These are phyloP conservation scores for Garcia nutans DNA, from an alignment of 345 rosid genomes.

Conservation along the genomic window DNA sequence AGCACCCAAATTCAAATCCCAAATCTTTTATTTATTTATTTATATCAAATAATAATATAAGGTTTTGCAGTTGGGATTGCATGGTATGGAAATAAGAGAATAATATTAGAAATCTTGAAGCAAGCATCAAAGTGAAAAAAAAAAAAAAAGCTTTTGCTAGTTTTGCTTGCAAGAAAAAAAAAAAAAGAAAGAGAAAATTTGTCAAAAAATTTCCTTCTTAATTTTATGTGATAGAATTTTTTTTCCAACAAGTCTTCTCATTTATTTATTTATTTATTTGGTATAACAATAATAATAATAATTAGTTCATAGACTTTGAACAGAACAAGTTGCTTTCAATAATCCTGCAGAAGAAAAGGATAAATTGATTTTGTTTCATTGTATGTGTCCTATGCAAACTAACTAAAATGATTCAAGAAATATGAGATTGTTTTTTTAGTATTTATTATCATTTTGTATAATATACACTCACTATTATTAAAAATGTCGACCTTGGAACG, in stretches of 20 bases:
- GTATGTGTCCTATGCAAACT: neutral
- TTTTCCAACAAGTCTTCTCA: neutral
- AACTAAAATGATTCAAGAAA: neutral
- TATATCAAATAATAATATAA: neutral
- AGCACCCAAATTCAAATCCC: neutral
- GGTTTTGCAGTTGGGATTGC: neutral
- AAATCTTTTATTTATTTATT: neutral
- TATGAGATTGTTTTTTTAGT: too few relatives aligned
- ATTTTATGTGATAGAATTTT: neutral
- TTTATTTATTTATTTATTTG: neutral
- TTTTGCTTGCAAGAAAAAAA: constrained; percentile 18
- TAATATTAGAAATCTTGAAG: constrained; percentile 10
- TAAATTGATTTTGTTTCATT: neutral
- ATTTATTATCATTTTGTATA: too few relatives aligned
- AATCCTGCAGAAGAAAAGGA: neutral
- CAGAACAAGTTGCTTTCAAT: neutral
- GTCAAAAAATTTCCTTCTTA: neutral
- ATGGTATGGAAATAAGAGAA: neutral
- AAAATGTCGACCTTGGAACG: too few relatives aligned
- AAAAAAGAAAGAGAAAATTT: constrained; percentile 5
- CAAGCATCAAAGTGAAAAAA: neutral
- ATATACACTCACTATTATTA: too few relatives aligned
- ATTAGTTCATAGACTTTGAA: neutral
- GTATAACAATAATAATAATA: neutral
- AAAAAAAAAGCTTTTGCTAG: neutral